These are phyloP conservation scores for Priceomyces carsonii DNA, from an alignment of 805 yeast species.

Conservation along the genomic window DNA sequence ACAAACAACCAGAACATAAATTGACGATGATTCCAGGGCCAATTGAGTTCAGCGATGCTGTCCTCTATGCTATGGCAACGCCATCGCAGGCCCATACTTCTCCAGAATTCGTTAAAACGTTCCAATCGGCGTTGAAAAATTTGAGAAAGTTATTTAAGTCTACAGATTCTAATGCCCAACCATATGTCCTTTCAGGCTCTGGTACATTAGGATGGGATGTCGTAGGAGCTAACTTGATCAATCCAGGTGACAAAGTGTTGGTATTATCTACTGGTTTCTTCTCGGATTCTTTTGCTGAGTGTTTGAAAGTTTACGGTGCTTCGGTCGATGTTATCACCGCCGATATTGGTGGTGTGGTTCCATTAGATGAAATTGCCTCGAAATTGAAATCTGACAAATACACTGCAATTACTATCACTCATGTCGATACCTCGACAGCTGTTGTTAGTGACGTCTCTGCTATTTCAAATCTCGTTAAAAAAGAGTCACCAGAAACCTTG, in stretches of 20 bases:
- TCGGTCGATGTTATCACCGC: constrained; percentile 75
- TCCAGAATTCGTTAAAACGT: constrained; percentile 75
- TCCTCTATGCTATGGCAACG: constrained; percentile 74
- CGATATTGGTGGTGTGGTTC: constrained; percentile 70
- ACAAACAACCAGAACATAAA: constrained; percentile 44
- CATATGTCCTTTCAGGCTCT: constrained; percentile 81
- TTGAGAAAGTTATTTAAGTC: constrained; percentile 77
- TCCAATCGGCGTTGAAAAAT: constrained; percentile 65
- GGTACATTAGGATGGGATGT: constrained; percentile 97
- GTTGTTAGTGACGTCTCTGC: constrained; percentile 72
- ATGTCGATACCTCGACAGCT: constrained; percentile 97
- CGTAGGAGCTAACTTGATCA: constrained; percentile 72
- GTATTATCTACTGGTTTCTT: constrained; percentile 90
- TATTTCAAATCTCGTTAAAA: constrained; percentile 61
- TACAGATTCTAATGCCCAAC: constrained; percentile 63
- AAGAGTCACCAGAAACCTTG: constrained; percentile 74
- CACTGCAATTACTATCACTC: constrained; percentile 80
- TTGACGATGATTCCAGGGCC: constrained; percentile 81
- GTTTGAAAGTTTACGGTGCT: constrained; percentile 70
- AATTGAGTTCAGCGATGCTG: constrained; percentile 78
- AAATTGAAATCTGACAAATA: constrained; percentile 56
- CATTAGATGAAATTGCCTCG: constrained; percentile 53
- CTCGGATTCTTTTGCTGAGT: constrained; percentile 78
- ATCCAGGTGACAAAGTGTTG: constrained; percentile 66
- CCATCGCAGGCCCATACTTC: constrained; percentile 91